These are phyloP conservation scores for Butyriboletus loyo DNA, from an alignment of 768 basidiomycete genomes.

Conservation along the genomic window DNA sequence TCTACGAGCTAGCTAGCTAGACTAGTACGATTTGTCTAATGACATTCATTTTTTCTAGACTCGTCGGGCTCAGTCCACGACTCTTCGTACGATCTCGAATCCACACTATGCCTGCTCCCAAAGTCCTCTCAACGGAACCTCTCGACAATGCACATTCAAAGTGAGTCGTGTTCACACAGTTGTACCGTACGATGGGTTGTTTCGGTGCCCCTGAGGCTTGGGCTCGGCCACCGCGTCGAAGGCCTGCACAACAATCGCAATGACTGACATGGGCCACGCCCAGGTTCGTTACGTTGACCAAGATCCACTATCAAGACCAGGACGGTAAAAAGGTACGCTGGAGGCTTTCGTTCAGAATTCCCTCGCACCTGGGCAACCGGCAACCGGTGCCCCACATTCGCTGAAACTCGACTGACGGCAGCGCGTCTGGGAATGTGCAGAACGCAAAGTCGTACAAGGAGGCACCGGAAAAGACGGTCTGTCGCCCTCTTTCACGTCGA, in stretches of 20 bases:
- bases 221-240: not conserved
- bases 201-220: not conserved
- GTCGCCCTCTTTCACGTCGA: constrained; percentile 4
- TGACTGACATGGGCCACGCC: not conserved
- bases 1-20: not conserved
- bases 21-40: not conserved
- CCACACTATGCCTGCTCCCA: constrained; percentile 39
- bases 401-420: constrained; percentile 28
- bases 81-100: not conserved
- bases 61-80: not conserved
- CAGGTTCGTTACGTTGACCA: constrained; percentile 86
- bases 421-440: constrained; percentile 89
- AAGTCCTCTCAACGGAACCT: constrained; percentile 50
- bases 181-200: not conserved
- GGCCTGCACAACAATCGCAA: not conserved
- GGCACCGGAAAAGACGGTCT: constrained; percentile 79
- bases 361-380: not conserved
- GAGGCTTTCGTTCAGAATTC: not conserved
- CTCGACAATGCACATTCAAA: constrained; percentile 56
- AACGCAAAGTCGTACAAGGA: constrained; percentile 78
- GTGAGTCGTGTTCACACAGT: constrained; percentile 33
- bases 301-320: constrained; percentile 76
- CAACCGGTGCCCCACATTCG: not conserved
- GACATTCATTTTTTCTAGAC: constrained; percentile 4
- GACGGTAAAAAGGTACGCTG: constrained; percentile 63